Base-by-base conservation (phyloP, 1,139 yeast species). In the Blastobotrys arbuscula region DNA sequence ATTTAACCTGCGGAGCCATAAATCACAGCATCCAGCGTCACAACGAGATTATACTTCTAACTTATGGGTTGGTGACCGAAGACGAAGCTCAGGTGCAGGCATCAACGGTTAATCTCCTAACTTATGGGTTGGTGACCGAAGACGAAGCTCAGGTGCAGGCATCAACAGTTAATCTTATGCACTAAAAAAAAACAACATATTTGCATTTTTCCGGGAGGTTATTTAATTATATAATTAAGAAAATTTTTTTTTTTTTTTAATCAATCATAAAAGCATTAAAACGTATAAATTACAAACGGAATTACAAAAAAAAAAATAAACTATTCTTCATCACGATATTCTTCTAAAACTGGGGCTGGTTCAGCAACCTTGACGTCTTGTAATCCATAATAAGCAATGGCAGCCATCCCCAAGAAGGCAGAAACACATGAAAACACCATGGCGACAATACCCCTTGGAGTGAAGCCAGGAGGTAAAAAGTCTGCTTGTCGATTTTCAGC, bases 391-490 rank as follows among this genome's bases (percentile, higher is more conserved):
- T 82, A 69, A 53, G 83, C 77, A 63, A 92, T 85, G 53, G 85
- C 77, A 50, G 72, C 74, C 68, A 90, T 73, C 63, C 97, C 98
- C 26, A 84, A 70, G 50, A 87, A 62, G 55, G 95, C 97, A 49
- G 90, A 74, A 53, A 89, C 61, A 64, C 84, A 75, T 26, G 96
- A 88, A 68, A 89, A 78, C 28, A 79, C 82, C 64, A 92, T 71
- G 12, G 97, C 97, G 51, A 90, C 83, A 61, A 84, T 82, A 66
- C 97, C 98, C 60, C 84, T 82, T 42, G 84, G 77, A 40, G 97
- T 90, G 76, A 92, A 90, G 3, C 97, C 97, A 37, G 73, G 63
- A 37, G 97, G 97, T 61, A 92, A 75, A 33, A 73, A 68, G 49
- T 70, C 69, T 19, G 59, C 72, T 68, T 90, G 97, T 38, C 74